A percentile compares a stretch with the other conserved stretches of the same genome.
Conservation (phyloP, 208 protist species). For the Blastocrithidia nonstop region DNA sequence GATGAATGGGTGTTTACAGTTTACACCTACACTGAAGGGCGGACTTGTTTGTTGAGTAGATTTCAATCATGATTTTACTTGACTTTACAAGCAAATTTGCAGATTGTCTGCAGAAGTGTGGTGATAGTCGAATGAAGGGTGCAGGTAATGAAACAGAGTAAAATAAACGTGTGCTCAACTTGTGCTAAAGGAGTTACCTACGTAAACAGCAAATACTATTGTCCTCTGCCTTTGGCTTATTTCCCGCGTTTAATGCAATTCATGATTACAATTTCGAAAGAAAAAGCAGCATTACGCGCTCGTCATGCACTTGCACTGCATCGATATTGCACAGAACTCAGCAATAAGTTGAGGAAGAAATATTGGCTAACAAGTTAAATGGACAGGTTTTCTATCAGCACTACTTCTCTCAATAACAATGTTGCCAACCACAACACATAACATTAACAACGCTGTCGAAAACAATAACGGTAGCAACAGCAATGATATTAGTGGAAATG, state of each 20-base stretch:
- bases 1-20: too few species aligned
- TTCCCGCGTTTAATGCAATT: constrained; percentile 18
- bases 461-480: constrained; percentile 4
- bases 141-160: too few species aligned
- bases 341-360: constrained; percentile 65
- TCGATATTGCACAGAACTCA: constrained; percentile 42
- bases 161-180: too few species aligned
- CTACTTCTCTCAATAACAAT: constrained; percentile 8
- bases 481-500: background rate
- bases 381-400: constrained; percentile 22
- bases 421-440: constrained; percentile 11
- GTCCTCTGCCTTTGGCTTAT: too few species aligned
- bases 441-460: background rate
- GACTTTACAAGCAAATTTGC: too few species aligned
- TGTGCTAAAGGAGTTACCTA: too few species aligned
- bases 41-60: too few species aligned
- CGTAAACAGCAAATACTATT: too few species aligned
- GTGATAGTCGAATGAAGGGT: too few species aligned
- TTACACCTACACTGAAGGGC: too few species aligned
- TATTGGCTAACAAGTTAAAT: constrained; percentile 21
- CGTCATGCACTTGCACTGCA: constrained; percentile 55
- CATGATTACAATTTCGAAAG: constrained; percentile 26
- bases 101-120: too few species aligned
- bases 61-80: too few species aligned
- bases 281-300: constrained; percentile 30